A percentile compares a stretch with the other conserved stretches of the same genome.
These are phyloP conservation scores for Periconia sp. DNA, from an alignment of 2,329 filamentous ascomycete genomes.

Conservation along the genomic window DNA sequence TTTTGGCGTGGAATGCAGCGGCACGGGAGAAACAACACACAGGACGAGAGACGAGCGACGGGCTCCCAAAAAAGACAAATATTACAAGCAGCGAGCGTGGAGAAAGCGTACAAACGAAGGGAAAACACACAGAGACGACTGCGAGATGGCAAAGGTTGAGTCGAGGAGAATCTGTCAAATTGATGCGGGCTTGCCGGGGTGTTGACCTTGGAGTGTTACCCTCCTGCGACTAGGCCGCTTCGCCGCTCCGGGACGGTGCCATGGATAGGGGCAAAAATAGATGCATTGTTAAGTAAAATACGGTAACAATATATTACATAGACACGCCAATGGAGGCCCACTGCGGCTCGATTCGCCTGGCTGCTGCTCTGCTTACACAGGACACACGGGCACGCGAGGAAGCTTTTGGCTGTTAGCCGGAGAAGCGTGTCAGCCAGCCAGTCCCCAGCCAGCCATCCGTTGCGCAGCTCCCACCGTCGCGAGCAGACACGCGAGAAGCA, in stretches of 20 bases:
- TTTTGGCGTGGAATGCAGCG: conserved; percentile 32
- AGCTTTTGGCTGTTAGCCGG: conserved; percentile 2
- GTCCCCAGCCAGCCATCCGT: conserved; percentile 4
- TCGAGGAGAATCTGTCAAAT: conserved; percentile 21
- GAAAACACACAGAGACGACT: conserved; percentile 24
- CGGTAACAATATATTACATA: too few species aligned
- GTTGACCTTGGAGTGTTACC: conserved; percentile 15
- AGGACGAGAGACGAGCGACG: conserved; percentile 12
- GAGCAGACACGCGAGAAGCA: too few species aligned
- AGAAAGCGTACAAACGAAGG: conserved; percentile 37
- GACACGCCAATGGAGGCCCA: not conserved
- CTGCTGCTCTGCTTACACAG: not conserved
- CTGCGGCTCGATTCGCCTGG: not conserved
- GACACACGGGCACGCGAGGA: not conserved
- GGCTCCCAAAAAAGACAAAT: conserved; percentile 13
- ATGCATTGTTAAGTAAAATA: too few species aligned
- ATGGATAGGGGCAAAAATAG: conserved; percentile 4
- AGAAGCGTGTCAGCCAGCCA: not conserved
- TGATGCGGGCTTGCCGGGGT: conserved; percentile 24
- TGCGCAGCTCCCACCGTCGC: too few species aligned
- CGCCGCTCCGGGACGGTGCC: conserved; percentile 2
- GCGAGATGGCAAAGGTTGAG: conserved; percentile 25
- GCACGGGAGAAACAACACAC: conserved; percentile 22
- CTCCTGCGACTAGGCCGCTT: conserved; percentile 1
- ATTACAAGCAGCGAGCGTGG: conserved; percentile 41